Percentiles rank a stretch among this genome's conserved stretches.
Evolutionary conservation across 345 rosid species (phyloP).

Genomic region (Euphorbia lathyris): DNA sequence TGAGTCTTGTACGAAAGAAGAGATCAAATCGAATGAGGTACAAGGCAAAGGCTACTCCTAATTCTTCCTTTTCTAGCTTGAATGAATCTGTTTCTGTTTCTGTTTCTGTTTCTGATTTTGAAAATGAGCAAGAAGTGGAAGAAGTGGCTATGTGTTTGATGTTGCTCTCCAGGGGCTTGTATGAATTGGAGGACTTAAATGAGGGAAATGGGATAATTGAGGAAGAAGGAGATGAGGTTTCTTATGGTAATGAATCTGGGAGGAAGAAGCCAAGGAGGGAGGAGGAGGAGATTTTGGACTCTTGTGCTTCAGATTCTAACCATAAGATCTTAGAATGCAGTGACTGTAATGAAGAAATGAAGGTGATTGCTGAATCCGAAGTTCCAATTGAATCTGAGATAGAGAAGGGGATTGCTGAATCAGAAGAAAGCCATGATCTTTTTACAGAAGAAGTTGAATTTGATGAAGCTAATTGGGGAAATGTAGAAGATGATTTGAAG

Average conservation of each 20-base stretch:
- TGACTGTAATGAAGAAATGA: slow-evolving; percentile 18
- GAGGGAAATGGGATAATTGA: slow-evolving; percentile 12
- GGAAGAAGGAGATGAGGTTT: background rate
- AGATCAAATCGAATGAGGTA: slow-evolving; percentile 51
- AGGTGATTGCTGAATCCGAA: slow-evolving; percentile 16
- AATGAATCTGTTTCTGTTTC: slow-evolving; percentile 32
- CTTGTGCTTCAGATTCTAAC: slow-evolving; percentile 21
- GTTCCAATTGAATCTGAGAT: slow-evolving; percentile 15
- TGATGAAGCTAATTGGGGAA: too few species aligned
- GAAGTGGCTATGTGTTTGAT: slow-evolving; percentile 55
- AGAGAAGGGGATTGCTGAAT: slow-evolving; percentile 15
- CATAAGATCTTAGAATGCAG: slow-evolving; percentile 12
- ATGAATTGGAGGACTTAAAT: slow-evolving; percentile 14
- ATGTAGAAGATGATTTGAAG: slow-evolving; percentile 10
- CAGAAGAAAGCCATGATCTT: slow-evolving; percentile 22
- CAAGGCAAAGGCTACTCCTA: slow-evolving; percentile 19
- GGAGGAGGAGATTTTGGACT: slow-evolving; percentile 13
- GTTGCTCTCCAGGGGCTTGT: slow-evolving; percentile 45
- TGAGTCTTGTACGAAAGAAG: slow-evolving; percentile 37
- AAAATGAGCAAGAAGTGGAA: slow-evolving; percentile 38
- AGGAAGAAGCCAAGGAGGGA: slow-evolving; percentile 23
- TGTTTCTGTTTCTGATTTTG: slow-evolving; percentile 24
- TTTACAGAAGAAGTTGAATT: slow-evolving; percentile 19
- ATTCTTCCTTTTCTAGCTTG: slow-evolving; percentile 43
- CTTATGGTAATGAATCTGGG: slow-evolving; percentile 16